phyloP scores from a whole-genome alignment of 2,329 filamentous ascomycete species.

The Fusarium nanum region DNA sequence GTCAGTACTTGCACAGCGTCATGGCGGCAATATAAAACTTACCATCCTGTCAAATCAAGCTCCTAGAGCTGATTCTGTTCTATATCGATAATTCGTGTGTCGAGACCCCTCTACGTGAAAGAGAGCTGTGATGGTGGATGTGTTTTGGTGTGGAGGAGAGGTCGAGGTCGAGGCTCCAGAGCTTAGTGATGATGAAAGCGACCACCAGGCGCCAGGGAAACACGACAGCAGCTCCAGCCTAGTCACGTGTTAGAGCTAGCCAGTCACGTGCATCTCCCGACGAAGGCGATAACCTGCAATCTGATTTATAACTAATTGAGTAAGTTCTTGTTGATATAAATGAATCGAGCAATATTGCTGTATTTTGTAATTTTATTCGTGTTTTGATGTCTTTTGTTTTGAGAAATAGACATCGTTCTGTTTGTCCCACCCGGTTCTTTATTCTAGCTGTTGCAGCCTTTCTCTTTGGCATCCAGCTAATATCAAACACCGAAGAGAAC shows the following conservation, averaged over 20 bases:
- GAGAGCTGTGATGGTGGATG: conserved; percentile 32
- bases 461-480: background rate
- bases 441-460: background rate
- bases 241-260: conserved; percentile 46
- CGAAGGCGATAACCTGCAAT: background rate
- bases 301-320: no score
- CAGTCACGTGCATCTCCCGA: conserved; percentile 31
- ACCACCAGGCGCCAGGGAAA: conserved; percentile 58
- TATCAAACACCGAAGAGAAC: background rate
- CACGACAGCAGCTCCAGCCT: conserved; percentile 54
- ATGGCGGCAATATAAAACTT: conserved; percentile 27
- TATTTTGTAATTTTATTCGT: background rate
- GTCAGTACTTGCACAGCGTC: conserved; percentile 32
- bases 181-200: conserved; percentile 52
- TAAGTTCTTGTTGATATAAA: background rate
- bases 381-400: background rate
- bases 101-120: conserved; percentile 17
- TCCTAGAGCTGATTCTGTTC: conserved; percentile 42
- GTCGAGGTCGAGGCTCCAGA: conserved; percentile 42
- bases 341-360: background rate
- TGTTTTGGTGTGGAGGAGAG: conserved; percentile 42
- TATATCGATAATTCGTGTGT: conserved; percentile 10
- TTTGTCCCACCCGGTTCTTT: background rate
- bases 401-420: background rate
- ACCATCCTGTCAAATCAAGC: conserved; percentile 53